A percentile compares a stretch with the other conserved stretches of the same genome.
phyloP scores from a whole-genome alignment of 257 asterid species.

The Capsicum baccatum region DNA sequence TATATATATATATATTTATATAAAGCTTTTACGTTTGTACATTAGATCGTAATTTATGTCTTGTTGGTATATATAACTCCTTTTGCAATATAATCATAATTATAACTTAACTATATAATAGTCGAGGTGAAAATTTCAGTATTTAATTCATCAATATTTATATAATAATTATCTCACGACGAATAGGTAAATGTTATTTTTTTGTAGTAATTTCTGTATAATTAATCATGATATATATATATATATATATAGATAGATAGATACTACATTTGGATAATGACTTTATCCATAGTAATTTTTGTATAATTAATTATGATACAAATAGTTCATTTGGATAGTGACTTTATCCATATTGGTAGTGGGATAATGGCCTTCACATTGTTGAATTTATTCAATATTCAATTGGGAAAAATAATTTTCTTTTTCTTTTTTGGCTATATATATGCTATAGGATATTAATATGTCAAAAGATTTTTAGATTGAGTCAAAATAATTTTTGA shows the following conservation, averaged over 20 bases:
- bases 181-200: not conserved
- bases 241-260: too few relatives aligned
- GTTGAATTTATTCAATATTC: slow-evolving; percentile 10
- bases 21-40: not conserved
- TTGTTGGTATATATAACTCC: too few relatives aligned
- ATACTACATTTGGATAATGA: not conserved
- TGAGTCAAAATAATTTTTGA: not conserved
- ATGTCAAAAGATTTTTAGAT: not conserved
- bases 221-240: not conserved
- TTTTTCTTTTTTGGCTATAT: not conserved
- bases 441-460: not conserved
- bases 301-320: not conserved
- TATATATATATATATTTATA: too few relatives aligned
- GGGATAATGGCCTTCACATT: not conserved
- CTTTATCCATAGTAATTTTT: not conserved
- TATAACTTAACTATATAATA: not conserved
- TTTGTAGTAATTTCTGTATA: not conserved
- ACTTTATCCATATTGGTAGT: slow-evolving; percentile 13
- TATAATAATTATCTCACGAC: not conserved
- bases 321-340: not conserved
- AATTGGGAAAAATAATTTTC: not conserved
- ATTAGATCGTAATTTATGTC: too few relatives aligned
- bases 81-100: not conserved
- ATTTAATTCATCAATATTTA: not conserved
- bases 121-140: not conserved